Conservation (phyloP, 139 green algal genomes). For the Raphidocelis subcapitata region DNA sequence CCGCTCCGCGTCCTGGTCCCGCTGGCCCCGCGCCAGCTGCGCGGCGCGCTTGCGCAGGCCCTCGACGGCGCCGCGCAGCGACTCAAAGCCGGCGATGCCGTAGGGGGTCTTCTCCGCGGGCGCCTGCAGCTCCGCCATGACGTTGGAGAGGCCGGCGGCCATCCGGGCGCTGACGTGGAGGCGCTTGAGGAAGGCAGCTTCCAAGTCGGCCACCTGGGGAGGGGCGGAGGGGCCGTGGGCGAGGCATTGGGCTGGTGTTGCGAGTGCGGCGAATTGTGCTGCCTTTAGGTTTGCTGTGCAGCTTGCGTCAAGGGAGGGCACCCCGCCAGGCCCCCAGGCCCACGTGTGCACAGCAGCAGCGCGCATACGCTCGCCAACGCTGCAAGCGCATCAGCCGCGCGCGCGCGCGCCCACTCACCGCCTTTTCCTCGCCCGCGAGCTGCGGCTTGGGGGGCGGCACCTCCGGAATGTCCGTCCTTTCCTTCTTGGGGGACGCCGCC, state of each 20-base stretch:
- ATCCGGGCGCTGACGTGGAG: conserved; percentile 5
- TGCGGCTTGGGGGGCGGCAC: conserved; percentile 11
- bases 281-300: no score
- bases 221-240: background rate
- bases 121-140: conserved; percentile 6
- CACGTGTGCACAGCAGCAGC: background rate
- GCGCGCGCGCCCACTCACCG: background rate
- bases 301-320: background rate
- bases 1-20: conserved; percentile 19
- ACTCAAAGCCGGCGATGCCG: background rate
- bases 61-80: background rate
- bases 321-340: background rate
- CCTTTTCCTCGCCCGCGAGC: conserved; percentile 9
- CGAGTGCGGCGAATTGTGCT: no score
- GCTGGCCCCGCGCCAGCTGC: background rate
- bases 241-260: background rate
- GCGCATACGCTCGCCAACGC: background rate
- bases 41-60: conserved; percentile 4
- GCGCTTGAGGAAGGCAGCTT: conserved; percentile 21
- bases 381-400: background rate
- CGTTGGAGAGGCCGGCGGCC: conserved; percentile 8
- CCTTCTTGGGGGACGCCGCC: conserved; percentile 1
- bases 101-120: background rate
- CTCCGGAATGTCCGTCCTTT: background rate
- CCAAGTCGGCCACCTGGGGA: conserved; percentile 19